Evolutionary conservation across 331 rosid species (phyloP), one percentile per base, ranked within the genome.

Genomic region (Quercus phellos): DNA sequence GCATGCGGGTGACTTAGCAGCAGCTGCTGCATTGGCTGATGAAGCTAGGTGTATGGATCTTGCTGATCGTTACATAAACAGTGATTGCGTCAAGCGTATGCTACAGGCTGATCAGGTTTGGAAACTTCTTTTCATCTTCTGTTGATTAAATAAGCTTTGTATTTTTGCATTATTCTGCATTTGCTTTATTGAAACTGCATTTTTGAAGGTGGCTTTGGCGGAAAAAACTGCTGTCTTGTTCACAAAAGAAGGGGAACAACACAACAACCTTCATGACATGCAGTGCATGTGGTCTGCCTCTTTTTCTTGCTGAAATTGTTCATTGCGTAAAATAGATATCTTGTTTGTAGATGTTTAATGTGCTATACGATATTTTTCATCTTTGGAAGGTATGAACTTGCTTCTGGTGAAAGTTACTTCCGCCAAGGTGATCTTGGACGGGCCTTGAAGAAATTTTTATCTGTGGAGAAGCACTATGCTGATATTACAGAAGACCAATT

Each of bases 11-110:
- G 98, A 95, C 89, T 89, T 92, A 84, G 83, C 78, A 73, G 99
- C 98, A 77, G 94, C 99, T 80, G 97, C 99, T 72, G 93, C 96
- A 71, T 81, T 95, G 82, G 99, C 98, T 73, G 97, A 95, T 81
- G 99, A 95, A 85, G 98, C 99, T 69, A 87, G 99, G 84, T 91
- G 97, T 68, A 89, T 95, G 99, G 98, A 95, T 89, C 97, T 95
- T 46, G 97, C 98, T 34, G 99, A 95, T 83, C 96, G 99, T 29
- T 90, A 95, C 76, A 87, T 95, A 72, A 95, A 95, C 87, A 95
- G 98, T 88, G 98, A 95, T 56, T 95, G 99, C 19, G 97, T 93
- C 82, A 95, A 95, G 90, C 98, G 97, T 76, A 95, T 95, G 99
- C 88, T 95, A 84, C 96, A 93, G 90, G 97, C 99, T 75, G 97